A percentile compares a stretch with the other conserved stretches of the same genome.
Evolutionary conservation across 2,329 filamentous ascomycete genomes (phyloP).

Genomic region (Lasiodiplodia gonubiensis): DNA sequence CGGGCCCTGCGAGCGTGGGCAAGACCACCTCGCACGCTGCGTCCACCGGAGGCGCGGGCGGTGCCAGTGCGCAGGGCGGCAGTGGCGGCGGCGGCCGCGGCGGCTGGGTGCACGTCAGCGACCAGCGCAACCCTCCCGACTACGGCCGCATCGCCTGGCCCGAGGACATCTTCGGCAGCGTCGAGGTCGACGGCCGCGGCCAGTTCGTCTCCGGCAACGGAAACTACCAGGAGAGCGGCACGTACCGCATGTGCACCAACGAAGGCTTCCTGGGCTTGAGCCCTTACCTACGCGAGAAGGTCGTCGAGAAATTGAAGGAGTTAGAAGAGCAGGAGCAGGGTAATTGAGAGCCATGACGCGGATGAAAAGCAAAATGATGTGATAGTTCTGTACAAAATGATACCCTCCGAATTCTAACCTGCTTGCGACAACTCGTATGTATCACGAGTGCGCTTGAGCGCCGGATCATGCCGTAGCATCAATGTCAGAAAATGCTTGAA

Average conservation of each 20-base stretch:
- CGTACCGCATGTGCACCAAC: conserved; percentile 65
- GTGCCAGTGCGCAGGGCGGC: conserved; percentile 64
- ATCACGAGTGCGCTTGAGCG: neutral
- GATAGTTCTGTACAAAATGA: neutral
- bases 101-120: conserved; percentile 68
- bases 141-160: conserved; percentile 69
- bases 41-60: conserved; percentile 61
- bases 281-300: conserved; percentile 56
- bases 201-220: conserved; percentile 62
- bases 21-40: conserved; percentile 53
- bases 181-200: conserved; percentile 65
- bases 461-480: no score
- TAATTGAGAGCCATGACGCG: neutral
- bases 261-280: conserved; percentile 62
- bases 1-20: conserved; percentile 31
- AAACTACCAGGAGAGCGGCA: conserved; percentile 65
- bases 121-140: conserved; percentile 64
- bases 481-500: no score
- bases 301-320: conserved; percentile 52
- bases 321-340: conserved; percentile 33
- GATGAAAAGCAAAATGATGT: neutral
- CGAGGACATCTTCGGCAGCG: conserved; percentile 69
- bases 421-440: neutral
- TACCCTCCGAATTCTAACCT: neutral
- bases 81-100: conserved; percentile 63